A percentile compares a stretch with the other conserved stretches of the same genome.
phyloP scores from a whole-genome alignment of 139 green algal species.

The Volvox africanus region DNA sequence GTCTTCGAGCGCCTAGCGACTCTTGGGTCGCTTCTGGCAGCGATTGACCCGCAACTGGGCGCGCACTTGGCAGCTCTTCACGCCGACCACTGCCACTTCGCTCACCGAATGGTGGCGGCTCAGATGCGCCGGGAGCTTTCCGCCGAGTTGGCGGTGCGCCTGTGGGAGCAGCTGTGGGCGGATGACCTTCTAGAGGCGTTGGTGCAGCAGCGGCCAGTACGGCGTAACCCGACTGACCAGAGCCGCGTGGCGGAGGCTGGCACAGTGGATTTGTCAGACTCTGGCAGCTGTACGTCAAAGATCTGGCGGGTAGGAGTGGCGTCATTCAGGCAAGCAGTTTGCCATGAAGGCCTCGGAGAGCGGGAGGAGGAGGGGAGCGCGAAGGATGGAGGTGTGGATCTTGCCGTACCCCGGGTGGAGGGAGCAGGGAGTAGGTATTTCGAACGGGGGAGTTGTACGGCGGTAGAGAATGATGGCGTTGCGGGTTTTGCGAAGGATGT shows the following conservation, averaged over 20 bases:
- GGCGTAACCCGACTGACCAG: neutral
- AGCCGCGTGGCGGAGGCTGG: neutral
- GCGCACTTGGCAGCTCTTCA: conserved; percentile 43
- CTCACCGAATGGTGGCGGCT: conserved; percentile 87
- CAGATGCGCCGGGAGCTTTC: conserved; percentile 84
- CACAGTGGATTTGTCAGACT: neutral
- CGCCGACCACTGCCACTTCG: conserved; percentile 85
- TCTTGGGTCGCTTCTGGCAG: conserved; percentile 67
- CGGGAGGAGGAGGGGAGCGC: neutral
- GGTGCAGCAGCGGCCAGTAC: neutral
- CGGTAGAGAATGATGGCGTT: neutral
- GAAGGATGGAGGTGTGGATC: neutral
- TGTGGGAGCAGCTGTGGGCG: conserved; percentile 79
- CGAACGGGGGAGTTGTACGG: too few species aligned
- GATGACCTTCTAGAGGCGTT: conserved; percentile 48
- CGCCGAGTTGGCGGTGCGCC: conserved; percentile 61
- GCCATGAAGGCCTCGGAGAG: neutral
- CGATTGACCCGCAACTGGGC: conserved; percentile 64
- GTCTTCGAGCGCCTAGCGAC: conserved; percentile 76
- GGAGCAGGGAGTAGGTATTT: too few species aligned
- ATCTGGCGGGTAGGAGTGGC: neutral
- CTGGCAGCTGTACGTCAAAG: neutral
- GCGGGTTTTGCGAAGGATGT: neutral
- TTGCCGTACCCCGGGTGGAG: too few species aligned
- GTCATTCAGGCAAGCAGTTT: neutral